Evolutionary conservation across 108 stramenopile genomes (phyloP), one percentile per base, ranked within the genome.

Genomic region (Fragilariopsis cylindrus): DNA sequence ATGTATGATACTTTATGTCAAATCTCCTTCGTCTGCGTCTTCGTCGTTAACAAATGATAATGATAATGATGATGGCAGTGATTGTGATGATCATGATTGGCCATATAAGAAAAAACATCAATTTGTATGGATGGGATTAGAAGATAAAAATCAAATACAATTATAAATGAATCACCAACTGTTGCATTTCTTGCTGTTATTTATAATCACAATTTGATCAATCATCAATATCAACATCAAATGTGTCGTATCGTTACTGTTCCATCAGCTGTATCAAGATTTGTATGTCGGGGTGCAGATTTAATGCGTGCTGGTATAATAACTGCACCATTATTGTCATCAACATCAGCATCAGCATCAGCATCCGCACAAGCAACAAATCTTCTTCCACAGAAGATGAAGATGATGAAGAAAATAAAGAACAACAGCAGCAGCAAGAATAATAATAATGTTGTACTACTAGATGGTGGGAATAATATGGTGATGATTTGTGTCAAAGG

Each of bases 281-380:
- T 79, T 72, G 57, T 95, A 12, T 92, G 91, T 77, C 82, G 94
- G 18, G 94, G 94, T 40, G 94, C 94, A 40, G 79, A 92, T 76
- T 75, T 95, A 64, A 95, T 95, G 94, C 72, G 78, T 40, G 84
- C 90, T 4, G 94, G 94, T 1, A 91, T 95, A 48, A 73, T 77
- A 16, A 76, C 77, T 48, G 73, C 87, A 40, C 83, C 88, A 4
- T 57, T 19, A 65, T 30, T 30, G 30, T 30, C 30, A 30, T 2
- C 30, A 30, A 2, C 2, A 2, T 30, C 30, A 2, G 30, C 30
- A 2, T 30, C 30, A 1, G 30, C 30, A 30, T 30, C 30, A 1
- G 30, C 30, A 30, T 0, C 0, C 1, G 30, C 30, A 30, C 2
- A 2, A 30, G 1, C 30, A 30, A 1, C 30, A 1, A 30, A 30